A percentile compares a stretch with the other conserved stretches of the same genome.
These are phyloP conservation scores for Scutellaria baicalensis DNA, from an alignment of 257 asterid genomes.

Conservation along the genomic window DNA sequence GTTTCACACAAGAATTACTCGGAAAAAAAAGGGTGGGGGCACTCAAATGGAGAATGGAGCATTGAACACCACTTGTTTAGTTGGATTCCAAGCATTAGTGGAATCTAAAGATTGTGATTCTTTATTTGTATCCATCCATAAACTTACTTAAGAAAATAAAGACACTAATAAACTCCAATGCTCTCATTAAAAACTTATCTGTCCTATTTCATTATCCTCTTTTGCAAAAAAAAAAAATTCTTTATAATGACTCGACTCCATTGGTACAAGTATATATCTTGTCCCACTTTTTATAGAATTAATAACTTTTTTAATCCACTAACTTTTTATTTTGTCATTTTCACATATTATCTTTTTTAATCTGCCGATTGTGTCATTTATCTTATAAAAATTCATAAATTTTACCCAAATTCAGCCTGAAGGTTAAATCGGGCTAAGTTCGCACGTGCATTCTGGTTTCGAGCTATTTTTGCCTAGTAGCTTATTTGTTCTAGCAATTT, in stretches of 20 bases:
- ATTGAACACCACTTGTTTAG: slow-evolving; percentile 8
- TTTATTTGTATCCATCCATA: slow-evolving; percentile 8
- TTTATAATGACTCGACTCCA: slow-evolving; percentile 2
- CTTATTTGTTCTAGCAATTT: no score
- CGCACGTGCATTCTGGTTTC: no score
- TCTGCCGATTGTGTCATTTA: no score
- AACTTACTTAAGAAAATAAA: background rate
- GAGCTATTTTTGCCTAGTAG: no score
- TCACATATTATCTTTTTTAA: no score
- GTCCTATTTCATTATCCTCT: background rate
- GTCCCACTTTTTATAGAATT: background rate
- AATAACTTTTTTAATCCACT: no score
- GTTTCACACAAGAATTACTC: no score
- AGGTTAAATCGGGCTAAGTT: no score
- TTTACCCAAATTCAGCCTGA: no score
- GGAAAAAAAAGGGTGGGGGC: slow-evolving; percentile 7
- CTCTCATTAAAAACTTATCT: background rate
- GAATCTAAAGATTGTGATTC: slow-evolving; percentile 10
- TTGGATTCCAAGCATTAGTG: slow-evolving; percentile 4
- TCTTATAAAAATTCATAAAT: no score
- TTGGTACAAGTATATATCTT: background rate
- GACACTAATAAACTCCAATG: background rate
- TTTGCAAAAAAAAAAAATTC: background rate
- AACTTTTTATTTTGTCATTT: no score
- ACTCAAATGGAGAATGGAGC: slow-evolving; percentile 8